phyloP scores from a whole-genome alignment of 2,329 filamentous ascomycete genomes.

The Phoma sp. region DNA sequence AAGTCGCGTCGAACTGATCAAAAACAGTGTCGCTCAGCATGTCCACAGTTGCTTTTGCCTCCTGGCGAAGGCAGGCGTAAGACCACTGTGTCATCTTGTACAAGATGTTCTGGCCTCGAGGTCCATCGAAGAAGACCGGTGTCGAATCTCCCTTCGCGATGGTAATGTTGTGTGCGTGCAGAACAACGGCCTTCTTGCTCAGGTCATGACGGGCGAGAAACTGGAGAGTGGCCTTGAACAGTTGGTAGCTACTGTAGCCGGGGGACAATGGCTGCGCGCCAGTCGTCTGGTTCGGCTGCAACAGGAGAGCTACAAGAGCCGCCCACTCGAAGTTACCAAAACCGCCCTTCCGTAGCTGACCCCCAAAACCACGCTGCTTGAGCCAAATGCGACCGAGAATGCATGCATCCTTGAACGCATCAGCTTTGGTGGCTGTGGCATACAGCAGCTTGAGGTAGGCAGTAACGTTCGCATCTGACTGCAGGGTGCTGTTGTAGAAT shows the following conservation, averaged over 20 bases:
- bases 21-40: constrained; percentile 76
- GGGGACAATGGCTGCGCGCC: constrained; percentile 76
- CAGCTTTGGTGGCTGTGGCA: constrained; percentile 71
- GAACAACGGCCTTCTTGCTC: constrained; percentile 67
- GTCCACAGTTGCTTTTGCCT: constrained; percentile 76
- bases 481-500: constrained; percentile 88
- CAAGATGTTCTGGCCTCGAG: constrained; percentile 77
- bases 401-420: constrained; percentile 82
- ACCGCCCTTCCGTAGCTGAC: constrained; percentile 75
- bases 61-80: constrained; percentile 73
- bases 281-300: constrained; percentile 78
- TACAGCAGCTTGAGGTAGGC: constrained; percentile 79
- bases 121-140: constrained; percentile 81
- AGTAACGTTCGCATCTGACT: constrained; percentile 76
- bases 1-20: constrained; percentile 85
- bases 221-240: constrained; percentile 94
- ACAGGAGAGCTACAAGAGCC: constrained; percentile 76
- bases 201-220: constrained; percentile 80
- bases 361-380: constrained; percentile 81
- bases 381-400: constrained; percentile 89
- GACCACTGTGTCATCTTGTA: constrained; percentile 93
- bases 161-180: constrained; percentile 51
- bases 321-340: constrained; percentile 96
- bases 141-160: constrained; percentile 53
- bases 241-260: constrained; percentile 86